Evolutionary conservation across 495 filamentous ascomycete species (phyloP).

Genomic region (Rusavskia elegans): DNA sequence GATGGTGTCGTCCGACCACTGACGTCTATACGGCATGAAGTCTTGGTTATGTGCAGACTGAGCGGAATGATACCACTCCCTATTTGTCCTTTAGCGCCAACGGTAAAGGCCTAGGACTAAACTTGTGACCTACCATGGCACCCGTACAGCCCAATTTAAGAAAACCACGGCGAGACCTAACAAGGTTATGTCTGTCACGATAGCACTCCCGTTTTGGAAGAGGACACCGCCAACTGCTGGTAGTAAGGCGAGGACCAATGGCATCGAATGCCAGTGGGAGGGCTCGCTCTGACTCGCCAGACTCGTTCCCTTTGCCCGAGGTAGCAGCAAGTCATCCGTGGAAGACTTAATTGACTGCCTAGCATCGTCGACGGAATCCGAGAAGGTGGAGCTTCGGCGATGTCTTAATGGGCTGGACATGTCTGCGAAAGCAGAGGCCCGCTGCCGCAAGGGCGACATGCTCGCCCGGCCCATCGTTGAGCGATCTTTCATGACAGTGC

Average conservation of each 20-base stretch:
- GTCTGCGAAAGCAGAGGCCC: constrained; percentile 27
- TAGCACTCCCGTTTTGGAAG: constrained; percentile 64
- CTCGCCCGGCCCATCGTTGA: constrained; percentile 3
- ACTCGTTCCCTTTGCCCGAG: constrained; percentile 27
- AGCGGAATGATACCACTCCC: constrained; percentile 82
- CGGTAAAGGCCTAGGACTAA: neutral
- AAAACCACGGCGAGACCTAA: constrained; percentile 67
- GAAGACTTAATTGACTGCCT: constrained; percentile 50
- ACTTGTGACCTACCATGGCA: constrained; percentile 54
- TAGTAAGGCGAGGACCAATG: constrained; percentile 66
- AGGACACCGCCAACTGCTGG: constrained; percentile 74
- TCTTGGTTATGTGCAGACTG: constrained; percentile 37
- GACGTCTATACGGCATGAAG: constrained; percentile 16
- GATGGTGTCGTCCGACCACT: constrained; percentile 23
- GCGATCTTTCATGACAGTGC: neutral
- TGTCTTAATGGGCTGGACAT: constrained; percentile 19
- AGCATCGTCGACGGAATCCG: constrained; percentile 52
- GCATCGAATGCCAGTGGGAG: constrained; percentile 59
- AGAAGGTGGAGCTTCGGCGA: constrained; percentile 61
- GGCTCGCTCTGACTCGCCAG: constrained; percentile 25
- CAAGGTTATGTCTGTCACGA: constrained; percentile 74
- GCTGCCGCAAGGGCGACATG: constrained; percentile 22
- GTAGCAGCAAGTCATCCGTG: constrained; percentile 58
- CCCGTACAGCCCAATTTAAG: constrained; percentile 80
- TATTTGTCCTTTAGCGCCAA: constrained; percentile 15